Percentiles rank a stretch among this genome's conserved stretches.
Evolutionary conservation across 2,329 filamentous ascomycete species (phyloP).

Genomic region (Diplodia corticola): DNA sequence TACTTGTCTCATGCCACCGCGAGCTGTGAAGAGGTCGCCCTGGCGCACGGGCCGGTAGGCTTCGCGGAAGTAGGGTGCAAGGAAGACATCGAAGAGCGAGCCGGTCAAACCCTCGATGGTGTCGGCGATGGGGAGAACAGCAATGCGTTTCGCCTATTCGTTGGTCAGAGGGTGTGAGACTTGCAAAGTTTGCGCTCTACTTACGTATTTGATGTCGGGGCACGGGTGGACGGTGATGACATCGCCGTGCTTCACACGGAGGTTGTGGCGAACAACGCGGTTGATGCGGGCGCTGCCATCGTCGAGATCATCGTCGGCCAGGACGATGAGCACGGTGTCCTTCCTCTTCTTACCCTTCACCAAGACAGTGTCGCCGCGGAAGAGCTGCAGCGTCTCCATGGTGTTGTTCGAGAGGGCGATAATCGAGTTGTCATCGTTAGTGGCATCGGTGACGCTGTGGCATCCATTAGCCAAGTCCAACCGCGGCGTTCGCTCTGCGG

Average conservation of each 20-base stretch:
- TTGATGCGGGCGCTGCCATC: constrained; percentile 97
- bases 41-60: constrained; percentile 96
- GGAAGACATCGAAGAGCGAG: constrained; percentile 97
- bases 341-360: constrained; percentile 99
- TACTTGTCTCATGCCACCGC: constrained; percentile 97
- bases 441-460: constrained; percentile 88
- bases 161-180: constrained; percentile 15
- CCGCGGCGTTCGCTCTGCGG: no score
- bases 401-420: constrained; percentile 98
- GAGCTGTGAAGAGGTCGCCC: constrained; percentile 95
- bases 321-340: constrained; percentile 95
- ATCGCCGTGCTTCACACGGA: constrained; percentile 97
- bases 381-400: constrained; percentile 97
- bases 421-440: constrained; percentile 99
- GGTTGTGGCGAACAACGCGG: constrained; percentile 96
- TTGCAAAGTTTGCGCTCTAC: constrained; percentile 43
- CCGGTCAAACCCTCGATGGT: constrained; percentile 97
- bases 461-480: constrained; percentile 33
- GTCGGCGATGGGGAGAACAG: constrained; percentile 95
- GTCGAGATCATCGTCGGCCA: constrained; percentile 96
- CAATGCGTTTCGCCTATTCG: constrained; percentile 90
- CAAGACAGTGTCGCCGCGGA: constrained; percentile 96
- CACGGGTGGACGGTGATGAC: constrained; percentile 96
- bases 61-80: constrained; percentile 98
- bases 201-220: constrained; percentile 99